Evolutionary conservation across 805 yeast genomes (phyloP).

Genomic region (Myxozyma mucilagina): DNA sequence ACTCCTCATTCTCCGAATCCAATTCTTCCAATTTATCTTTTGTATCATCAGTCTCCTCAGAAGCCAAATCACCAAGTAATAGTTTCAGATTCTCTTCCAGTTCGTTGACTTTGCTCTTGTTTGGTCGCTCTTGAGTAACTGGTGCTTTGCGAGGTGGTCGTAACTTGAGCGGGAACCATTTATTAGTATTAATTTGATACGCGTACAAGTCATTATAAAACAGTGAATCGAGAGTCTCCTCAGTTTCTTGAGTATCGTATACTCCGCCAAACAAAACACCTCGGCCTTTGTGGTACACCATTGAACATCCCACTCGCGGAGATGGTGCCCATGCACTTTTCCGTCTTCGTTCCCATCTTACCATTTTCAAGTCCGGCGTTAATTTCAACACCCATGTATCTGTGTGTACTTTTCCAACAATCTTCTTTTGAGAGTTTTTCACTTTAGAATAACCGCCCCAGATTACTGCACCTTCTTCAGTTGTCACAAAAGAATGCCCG

Average conservation of each 20-base stretch:
- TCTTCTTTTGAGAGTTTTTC: constrained; percentile 78
- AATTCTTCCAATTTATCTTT: constrained; percentile 36
- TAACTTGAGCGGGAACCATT: constrained; percentile 78
- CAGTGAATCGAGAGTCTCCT: constrained; percentile 80
- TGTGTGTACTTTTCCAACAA: constrained; percentile 83
- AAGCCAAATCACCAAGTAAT: constrained; percentile 37
- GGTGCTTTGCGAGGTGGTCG: constrained; percentile 57
- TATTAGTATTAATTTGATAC: constrained; percentile 79
- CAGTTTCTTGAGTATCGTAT: constrained; percentile 91
- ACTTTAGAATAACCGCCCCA: constrained; percentile 96
- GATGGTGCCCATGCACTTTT: constrained; percentile 90
- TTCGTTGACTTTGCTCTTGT: constrained; percentile 64
- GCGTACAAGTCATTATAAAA: constrained; percentile 80
- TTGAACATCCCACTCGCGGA: constrained; percentile 91
- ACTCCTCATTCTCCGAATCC: constrained; percentile 40
- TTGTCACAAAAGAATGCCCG: constrained; percentile 84
- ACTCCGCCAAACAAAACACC: constrained; percentile 96
- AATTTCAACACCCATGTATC: constrained; percentile 87
- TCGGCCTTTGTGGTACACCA: constrained; percentile 86
- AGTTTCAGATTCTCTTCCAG: constrained; percentile 73
- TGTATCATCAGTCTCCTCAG: constrained; percentile 5
- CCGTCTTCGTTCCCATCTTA: constrained; percentile 86
- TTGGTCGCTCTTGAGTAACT: constrained; percentile 46
- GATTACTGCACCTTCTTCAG: constrained; percentile 73
- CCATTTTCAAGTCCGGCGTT: constrained; percentile 74